These are phyloP conservation scores for Saccharomycopsis sp. DNA, from an alignment of 805 yeast species.

Conservation along the genomic window DNA sequence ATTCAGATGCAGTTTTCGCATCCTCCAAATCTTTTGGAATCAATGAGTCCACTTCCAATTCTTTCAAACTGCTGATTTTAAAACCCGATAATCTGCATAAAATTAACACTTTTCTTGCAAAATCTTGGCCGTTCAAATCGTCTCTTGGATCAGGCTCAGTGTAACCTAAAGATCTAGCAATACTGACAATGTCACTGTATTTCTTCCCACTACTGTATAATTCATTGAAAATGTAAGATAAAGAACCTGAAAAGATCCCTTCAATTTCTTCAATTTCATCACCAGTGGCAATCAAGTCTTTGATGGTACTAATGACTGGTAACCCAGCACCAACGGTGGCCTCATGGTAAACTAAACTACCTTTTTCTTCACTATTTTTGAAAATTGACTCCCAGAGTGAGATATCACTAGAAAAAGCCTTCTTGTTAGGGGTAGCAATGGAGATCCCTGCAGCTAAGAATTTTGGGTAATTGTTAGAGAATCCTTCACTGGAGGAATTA, in stretches of 20 bases:
- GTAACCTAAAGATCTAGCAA: conserved; percentile 88
- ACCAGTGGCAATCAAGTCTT: conserved; percentile 86
- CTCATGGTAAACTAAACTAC: conserved; percentile 89
- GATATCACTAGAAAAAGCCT: conserved; percentile 82
- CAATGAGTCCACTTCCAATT: conserved; percentile 91
- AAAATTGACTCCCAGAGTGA: conserved; percentile 74
- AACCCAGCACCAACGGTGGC: conserved; percentile 99
- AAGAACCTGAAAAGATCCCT: conserved; percentile 94
- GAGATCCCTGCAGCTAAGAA: conserved; percentile 76
- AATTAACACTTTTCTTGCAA: conserved; percentile 96
- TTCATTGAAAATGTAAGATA: conserved; percentile 91
- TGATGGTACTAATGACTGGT: conserved; percentile 84
- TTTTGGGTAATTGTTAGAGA: conserved; percentile 72
- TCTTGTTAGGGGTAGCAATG: conserved; percentile 96
- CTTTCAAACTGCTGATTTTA: conserved; percentile 74
- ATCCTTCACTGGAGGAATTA: conserved; percentile 79
- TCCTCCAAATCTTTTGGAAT: conserved; percentile 83
- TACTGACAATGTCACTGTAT: conserved; percentile 83
- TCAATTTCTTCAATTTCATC: conserved; percentile 87
- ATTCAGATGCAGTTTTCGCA: conserved; percentile 65
- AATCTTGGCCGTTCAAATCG: conserved; percentile 95
- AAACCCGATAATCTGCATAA: conserved; percentile 90
- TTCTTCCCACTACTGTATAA: conserved; percentile 68
- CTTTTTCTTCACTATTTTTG: conserved; percentile 42
- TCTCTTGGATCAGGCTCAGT: conserved; percentile 99